Percentiles rank a stretch among this genome's conserved stretches.
phyloP scores from a whole-genome alignment of 108 stramenopile genomes.

The Skeletonema marinoi region DNA sequence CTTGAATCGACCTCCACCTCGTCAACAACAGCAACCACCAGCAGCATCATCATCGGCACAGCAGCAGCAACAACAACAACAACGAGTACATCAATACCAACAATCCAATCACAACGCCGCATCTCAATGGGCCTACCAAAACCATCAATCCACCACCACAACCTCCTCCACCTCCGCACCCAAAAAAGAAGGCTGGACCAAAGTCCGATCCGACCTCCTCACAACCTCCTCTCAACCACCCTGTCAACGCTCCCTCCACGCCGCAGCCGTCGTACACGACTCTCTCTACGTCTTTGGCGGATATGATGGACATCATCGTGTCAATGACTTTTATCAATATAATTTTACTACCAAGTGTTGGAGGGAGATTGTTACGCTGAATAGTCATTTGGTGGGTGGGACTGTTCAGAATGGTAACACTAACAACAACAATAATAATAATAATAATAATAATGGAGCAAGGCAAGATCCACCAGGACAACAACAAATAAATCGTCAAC shows the following conservation, averaged over 20 bases:
- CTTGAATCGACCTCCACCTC: neutral
- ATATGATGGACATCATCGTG: constrained; percentile 85
- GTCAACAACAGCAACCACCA: constrained; percentile 1
- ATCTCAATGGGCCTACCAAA: neutral
- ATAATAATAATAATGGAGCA: neutral
- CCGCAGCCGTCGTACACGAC: constrained; percentile 72
- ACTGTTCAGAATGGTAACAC: neutral
- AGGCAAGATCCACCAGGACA: neutral
- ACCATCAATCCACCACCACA: too few relatives aligned
- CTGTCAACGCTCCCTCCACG: constrained; percentile 85
- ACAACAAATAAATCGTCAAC: neutral
- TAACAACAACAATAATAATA: neutral
- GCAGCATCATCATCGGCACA: neutral
- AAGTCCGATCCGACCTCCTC: constrained; percentile 16
- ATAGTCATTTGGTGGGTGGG: constrained; percentile 3
- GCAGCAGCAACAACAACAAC: neutral
- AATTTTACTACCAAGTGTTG: constrained; percentile 75
- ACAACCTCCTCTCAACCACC: constrained; percentile 37
- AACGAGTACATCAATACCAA: neutral
- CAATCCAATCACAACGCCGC: neutral
- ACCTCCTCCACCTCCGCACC: neutral
- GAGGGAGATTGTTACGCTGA: constrained; percentile 45
- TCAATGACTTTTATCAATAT: constrained; percentile 94
- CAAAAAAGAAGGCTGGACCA: constrained; percentile 39
- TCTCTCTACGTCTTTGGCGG: constrained; percentile 83